These are phyloP conservation scores for Diaporthe citri DNA, from an alignment of 2,329 filamentous ascomycete species.

Conservation along the genomic window DNA sequence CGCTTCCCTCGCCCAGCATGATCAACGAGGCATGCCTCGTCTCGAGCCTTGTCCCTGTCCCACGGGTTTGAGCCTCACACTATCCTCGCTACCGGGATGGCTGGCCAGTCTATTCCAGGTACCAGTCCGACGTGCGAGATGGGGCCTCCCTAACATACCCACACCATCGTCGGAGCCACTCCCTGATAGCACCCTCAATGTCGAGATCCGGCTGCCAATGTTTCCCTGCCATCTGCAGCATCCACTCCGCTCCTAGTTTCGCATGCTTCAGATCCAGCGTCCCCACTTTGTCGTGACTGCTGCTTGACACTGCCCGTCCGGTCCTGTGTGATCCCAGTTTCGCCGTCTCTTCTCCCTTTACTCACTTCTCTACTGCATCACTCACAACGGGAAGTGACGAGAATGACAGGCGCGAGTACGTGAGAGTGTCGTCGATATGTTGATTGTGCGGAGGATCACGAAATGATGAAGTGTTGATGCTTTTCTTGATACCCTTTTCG, in stretches of 20 bases:
- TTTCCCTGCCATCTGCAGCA: constrained; percentile 26
- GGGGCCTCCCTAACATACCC: constrained; percentile 16
- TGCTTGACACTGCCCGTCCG: constrained; percentile 12
- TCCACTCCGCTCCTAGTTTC: constrained; percentile 28
- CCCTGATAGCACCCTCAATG: constrained; percentile 8
- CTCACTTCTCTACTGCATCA: constrained; percentile 20
- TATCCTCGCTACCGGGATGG: constrained; percentile 25
- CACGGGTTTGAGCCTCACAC: constrained; percentile 30
- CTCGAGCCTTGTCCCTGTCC: constrained; percentile 22
- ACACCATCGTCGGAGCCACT: constrained; percentile 21
- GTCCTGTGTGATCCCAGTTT: constrained; percentile 24
- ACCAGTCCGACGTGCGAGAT: not conserved
- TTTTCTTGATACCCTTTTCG: constrained; percentile 48
- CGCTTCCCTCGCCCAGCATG: constrained; percentile 20
- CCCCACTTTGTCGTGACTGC: constrained; percentile 31
- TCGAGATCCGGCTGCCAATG: constrained; percentile 9
- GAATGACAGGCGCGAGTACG: constrained; percentile 17
- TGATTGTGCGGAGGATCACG: constrained; percentile 34
- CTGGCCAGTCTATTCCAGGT: constrained; percentile 20
- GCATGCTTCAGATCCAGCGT: constrained; percentile 32
- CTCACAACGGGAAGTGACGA: constrained; percentile 4
- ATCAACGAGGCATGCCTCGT: not conserved
- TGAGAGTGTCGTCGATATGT: constrained; percentile 45
- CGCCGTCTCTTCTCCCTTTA: constrained; percentile 9
- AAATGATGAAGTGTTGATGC: constrained; percentile 47